These are phyloP conservation scores for Solanum sparsipilum DNA, from an alignment of 257 asterid genomes.

Conservation along the genomic window DNA sequence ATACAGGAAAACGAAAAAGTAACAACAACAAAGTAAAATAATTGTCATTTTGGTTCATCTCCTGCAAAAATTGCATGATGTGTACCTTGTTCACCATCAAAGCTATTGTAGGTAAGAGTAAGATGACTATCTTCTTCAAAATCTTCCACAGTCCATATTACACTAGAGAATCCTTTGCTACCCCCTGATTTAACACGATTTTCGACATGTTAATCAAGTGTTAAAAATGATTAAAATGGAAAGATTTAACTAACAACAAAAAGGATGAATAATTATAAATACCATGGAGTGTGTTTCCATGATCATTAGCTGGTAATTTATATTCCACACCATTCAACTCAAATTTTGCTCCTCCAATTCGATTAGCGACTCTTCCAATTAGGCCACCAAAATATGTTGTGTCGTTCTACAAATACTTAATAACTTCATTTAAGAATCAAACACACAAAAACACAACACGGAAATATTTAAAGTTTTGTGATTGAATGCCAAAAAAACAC, in stretches of 20 bases:
- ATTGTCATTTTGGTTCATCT: not conserved
- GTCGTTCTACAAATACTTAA: conserved; percentile 41
- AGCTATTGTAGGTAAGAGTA: conserved; percentile 47
- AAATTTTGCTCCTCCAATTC: conserved; percentile 73
- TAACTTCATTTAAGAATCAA: not conserved
- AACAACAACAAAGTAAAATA: not conserved
- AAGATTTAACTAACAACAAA: not conserved
- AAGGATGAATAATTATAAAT: not conserved
- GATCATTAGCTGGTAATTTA: conserved; percentile 55
- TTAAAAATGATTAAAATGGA: not conserved
- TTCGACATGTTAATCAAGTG: not conserved
- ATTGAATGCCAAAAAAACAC: not conserved
- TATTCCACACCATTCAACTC: conserved; percentile 40
- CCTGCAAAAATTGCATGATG: not conserved
- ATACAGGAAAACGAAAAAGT: not conserved
- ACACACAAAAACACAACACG: not conserved
- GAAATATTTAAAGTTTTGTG: not conserved
- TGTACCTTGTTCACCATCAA: conserved; percentile 78
- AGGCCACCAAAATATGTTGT: conserved; percentile 67
- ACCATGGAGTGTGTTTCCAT: conserved; percentile 92
- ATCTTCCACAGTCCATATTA: conserved; percentile 42
- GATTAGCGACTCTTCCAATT: conserved; percentile 78
- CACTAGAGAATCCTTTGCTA: conserved; percentile 39
- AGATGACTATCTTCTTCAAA: conserved; percentile 36
- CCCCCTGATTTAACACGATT: conserved; percentile 43